Percentiles rank a stretch among this genome's conserved stretches.
phyloP scores from a whole-genome alignment of 176 grass and related monocot species.

The Poa annua region DNA sequence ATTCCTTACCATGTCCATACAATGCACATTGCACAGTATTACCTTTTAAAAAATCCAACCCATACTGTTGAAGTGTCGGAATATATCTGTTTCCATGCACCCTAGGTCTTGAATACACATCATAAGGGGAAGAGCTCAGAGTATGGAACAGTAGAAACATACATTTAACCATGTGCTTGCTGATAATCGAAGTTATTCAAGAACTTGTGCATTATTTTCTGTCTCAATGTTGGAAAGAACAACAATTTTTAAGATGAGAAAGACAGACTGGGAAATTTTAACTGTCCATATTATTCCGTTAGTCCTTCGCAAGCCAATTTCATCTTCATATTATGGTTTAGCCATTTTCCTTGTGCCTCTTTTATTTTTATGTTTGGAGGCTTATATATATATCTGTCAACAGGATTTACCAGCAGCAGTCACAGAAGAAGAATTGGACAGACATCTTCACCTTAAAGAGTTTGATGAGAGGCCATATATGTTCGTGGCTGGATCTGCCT shows the following conservation, averaged over 20 bases:
- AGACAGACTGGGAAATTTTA: not conserved
- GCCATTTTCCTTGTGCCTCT: not conserved
- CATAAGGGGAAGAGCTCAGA: not conserved
- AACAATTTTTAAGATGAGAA: not conserved
- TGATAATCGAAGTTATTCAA: not conserved
- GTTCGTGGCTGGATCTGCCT: slow-evolving; percentile 83
- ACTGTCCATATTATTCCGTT: slow-evolving; percentile 25
- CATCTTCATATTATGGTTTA: not conserved
- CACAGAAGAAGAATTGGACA: slow-evolving; percentile 74
- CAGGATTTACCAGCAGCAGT: slow-evolving; percentile 86
- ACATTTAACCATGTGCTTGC: not conserved
- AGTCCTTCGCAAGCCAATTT: slow-evolving; percentile 17
- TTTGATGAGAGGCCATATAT: slow-evolving; percentile 77
- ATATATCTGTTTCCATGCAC: slow-evolving; percentile 4
- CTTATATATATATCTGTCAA: slow-evolving; percentile 32
- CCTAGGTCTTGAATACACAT: not conserved
- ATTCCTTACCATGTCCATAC: not conserved
- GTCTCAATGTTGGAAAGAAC: not conserved
- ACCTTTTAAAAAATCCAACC: not conserved
- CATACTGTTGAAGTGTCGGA: not conserved
- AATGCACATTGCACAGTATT: not conserved
- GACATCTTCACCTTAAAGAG: slow-evolving; percentile 90
- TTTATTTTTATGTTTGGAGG: slow-evolving; percentile 30
- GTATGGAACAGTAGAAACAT: not conserved
- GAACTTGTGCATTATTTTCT: not conserved